Evolutionary conservation across 75 land plant species (phyloP), one percentile per base, ranked within the genome.

Genomic region (Azolla pinnata): DNA sequence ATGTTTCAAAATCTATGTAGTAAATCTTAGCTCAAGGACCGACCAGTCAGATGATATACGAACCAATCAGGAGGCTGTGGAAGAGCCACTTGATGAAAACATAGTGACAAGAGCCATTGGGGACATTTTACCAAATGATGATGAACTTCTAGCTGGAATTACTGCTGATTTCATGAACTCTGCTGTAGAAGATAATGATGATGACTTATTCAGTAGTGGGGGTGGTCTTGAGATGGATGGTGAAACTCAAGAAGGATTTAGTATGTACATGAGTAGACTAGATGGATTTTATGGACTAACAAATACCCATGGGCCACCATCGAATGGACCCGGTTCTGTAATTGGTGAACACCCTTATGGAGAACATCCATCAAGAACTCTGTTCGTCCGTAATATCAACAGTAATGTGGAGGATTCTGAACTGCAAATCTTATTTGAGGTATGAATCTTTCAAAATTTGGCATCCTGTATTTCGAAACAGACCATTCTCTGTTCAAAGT

Each of bases 41-140:
- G 29, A 33, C 4, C 40, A 21, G 18, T 42, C 44, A 35, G 9
- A 24, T 5, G 56, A 57, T 31, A 38, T 38, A 14, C 12, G 42
- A 8, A 7, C 14, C 14, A 14, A 27, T 25, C 62, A 65, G 21
- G 74, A 71, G 17, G 28, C 3, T 33, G 74, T 57, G 31, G 74
- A 64, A 67, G 56, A 66, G 35, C 31, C 26, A 64, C 72, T 77
- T 64, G 74, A 71, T 66, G 72, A 86, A 59, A 91, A 89, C 45
- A 31, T 90, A 24, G 96, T 87, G 59, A 79, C 84, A 31, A 82
- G 83, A 28, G 81, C 96, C 8, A 90, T 90, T 67, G 93, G 93
- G 24, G 76, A 83, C 61, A 87, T 90, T 29, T 87, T 90, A n/a
- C 96, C 96, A 27, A 75, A 87, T 67, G 96, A 90, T 61, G 96